Evolutionary conservation across 768 basidiomycete species (phyloP).

Genomic region (Russula sp.): DNA sequence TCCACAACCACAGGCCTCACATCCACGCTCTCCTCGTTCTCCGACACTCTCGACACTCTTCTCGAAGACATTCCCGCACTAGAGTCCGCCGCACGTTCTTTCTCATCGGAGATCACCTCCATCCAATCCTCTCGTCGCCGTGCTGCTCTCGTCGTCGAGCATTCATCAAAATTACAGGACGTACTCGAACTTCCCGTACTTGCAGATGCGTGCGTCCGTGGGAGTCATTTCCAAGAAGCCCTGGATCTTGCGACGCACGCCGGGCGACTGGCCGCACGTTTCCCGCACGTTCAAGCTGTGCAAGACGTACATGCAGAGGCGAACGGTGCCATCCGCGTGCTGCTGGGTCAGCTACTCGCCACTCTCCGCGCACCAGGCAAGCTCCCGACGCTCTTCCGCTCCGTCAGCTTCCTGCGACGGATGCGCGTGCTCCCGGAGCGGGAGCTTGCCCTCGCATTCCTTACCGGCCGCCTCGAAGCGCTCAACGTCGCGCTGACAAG

Average conservation of each 20-base stretch:
- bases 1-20: constrained; percentile 67
- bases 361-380: constrained; percentile 82
- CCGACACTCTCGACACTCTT: constrained; percentile 63
- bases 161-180: constrained; percentile 89
- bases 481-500: constrained; percentile 52
- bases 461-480: constrained; percentile 62
- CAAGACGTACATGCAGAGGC: constrained; percentile 60
- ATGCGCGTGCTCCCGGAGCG: constrained; percentile 67
- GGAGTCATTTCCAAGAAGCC: constrained; percentile 89
- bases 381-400: constrained; percentile 84
- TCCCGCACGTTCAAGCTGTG: constrained; percentile 43
- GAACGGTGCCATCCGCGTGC: constrained; percentile 52
- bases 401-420: constrained; percentile 77
- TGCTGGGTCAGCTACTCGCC: constrained; percentile 71
- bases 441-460: constrained; percentile 81
- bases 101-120: constrained; percentile 63
- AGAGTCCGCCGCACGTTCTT: constrained; percentile 62
- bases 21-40: constrained; percentile 65
- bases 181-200: constrained; percentile 85
- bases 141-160: constrained; percentile 82
- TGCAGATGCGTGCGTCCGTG: constrained; percentile 88
- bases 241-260: constrained; percentile 78
- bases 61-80: constrained; percentile 69
- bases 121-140: constrained; percentile 70
- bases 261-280: constrained; percentile 34